Evolutionary conservation across 495 filamentous ascomycete species (phyloP).

Genomic region (Penicillium manginii): DNA sequence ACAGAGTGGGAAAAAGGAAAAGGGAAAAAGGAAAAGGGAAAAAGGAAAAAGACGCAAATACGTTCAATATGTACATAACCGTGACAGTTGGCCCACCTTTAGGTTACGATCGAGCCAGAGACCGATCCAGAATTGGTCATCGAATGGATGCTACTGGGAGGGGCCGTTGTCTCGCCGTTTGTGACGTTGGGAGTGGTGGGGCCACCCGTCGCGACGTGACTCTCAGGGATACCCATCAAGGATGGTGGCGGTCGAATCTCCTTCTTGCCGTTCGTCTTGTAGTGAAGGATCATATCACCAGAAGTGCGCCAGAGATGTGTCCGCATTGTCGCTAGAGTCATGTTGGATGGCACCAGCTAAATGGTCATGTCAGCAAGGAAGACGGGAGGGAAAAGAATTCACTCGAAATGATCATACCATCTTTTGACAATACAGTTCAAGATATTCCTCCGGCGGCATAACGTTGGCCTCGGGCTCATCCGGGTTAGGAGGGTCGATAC

Average conservation of each 20-base stretch:
- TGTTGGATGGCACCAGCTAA: constrained; percentile 66
- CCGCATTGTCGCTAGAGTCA: constrained; percentile 89
- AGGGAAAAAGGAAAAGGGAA: neutral
- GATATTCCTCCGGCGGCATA: constrained; percentile 84
- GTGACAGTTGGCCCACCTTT: constrained; percentile 3
- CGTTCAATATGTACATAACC: neutral
- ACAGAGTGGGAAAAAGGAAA: neutral
- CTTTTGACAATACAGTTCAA: constrained; percentile 92
- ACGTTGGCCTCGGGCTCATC: constrained; percentile 58
- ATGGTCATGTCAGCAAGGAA: constrained; percentile 14
- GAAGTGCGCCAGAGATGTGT: constrained; percentile 91
- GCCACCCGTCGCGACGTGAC: constrained; percentile 12
- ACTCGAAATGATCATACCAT: constrained; percentile 59
- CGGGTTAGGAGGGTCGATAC: constrained; percentile 69
- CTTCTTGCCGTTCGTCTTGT: constrained; percentile 86
- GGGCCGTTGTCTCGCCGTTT: constrained; percentile 21
- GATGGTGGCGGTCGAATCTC: constrained; percentile 36
- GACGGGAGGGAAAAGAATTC: neutral
- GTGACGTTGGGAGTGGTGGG: constrained; percentile 12
- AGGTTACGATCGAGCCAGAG: constrained; percentile 34
- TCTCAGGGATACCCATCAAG: constrained; percentile 24
- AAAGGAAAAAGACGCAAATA: constrained; percentile 9
- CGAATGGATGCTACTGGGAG: constrained; percentile 41
- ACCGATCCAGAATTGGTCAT: constrained; percentile 41
- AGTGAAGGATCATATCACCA: constrained; percentile 85